Conservation (phyloP, 2,329 filamentous ascomycete genomes). For the Lecanosticta acicola region DNA sequence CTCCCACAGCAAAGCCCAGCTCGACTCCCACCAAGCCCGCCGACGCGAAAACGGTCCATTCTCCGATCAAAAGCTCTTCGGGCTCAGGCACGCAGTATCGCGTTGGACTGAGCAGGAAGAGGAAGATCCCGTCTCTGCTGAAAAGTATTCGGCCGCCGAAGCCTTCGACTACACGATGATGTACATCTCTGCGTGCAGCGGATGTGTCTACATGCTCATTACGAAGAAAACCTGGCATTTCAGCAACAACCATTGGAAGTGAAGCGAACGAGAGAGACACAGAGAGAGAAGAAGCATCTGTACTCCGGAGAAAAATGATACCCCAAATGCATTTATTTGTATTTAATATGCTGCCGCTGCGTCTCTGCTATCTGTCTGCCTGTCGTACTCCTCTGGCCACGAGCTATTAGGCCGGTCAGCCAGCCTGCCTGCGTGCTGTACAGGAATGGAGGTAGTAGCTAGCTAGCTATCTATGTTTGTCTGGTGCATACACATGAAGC, state of each 20-base stretch:
- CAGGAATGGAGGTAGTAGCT: too few species aligned
- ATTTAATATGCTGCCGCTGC: too few species aligned
- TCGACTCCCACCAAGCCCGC: neutral
- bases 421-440: too few species aligned
- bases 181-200: neutral
- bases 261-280: too few species aligned
- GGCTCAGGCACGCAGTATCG: conserved; percentile 35
- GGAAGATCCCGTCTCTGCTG: conserved; percentile 45
- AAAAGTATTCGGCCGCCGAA: conserved; percentile 6
- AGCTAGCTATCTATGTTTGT: neutral
- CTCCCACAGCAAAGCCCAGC: neutral
- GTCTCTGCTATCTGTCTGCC: neutral
- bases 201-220: neutral
- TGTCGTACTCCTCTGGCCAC: neutral
- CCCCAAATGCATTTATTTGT: neutral
- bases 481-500: neutral
- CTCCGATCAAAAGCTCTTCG: conserved; percentile 23
- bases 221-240: too few species aligned
- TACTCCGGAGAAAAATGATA: too few species aligned
- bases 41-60: conserved; percentile 14
- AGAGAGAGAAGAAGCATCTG: neutral
- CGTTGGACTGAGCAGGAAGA: conserved; percentile 46
- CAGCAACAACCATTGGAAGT: too few species aligned
- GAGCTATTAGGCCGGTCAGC: neutral
- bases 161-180: neutral